Evolutionary conservation across 2,329 filamentous ascomycete species (phyloP), one percentile per base, ranked within the genome.

Genomic region (Talaromyces piceae): DNA sequence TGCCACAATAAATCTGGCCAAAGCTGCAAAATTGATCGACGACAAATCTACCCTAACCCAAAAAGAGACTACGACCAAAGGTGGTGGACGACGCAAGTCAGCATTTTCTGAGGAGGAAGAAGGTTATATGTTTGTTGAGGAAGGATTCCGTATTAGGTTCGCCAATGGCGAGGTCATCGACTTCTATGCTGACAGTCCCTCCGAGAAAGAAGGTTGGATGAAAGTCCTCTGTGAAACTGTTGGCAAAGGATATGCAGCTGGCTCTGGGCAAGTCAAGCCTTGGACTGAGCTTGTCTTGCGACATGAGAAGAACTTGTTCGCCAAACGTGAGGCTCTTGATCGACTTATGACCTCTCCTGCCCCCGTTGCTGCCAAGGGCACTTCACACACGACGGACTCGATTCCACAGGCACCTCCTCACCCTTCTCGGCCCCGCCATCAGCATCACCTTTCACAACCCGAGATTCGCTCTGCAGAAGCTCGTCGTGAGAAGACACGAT

Each of bases 61-160:
- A 62, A 90, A 88, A 59, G 88, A 94, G 64, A 88, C 85, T 0
- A 83, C 79, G 12, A 86, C 85, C 52, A 87, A 84, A 65, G 81
- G 80, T 57, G 88, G 89, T 51, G 84, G 83, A 59, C 86, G 93
- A 41, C 86, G 93, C 51, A 90, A 94, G 68, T 96, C 91, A 28
- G 93, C 88, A 9, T 98, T 98, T 68, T 91, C 91, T 1, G 93
- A 97, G 69, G 93, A 98, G 58, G 93, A 98, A 71, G 93, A 98
- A 67, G 93, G 93, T 39, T 98, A 98, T 76, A 95, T 96, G 87
- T 98, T 98, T 67, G 91, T 98, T 49, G 93, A 98, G 69, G 93
- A 98, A 67, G 93, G 93, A 2, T 98, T 98, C 84, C 88, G 93
- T 37, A 95, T 98, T 67, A 89, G 91, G 52, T 98, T 98, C 72